Evolutionary conservation across 441 rosid genomes (phyloP), one percentile per base, ranked within the genome.

Genomic region (Geranium incanum): DNA sequence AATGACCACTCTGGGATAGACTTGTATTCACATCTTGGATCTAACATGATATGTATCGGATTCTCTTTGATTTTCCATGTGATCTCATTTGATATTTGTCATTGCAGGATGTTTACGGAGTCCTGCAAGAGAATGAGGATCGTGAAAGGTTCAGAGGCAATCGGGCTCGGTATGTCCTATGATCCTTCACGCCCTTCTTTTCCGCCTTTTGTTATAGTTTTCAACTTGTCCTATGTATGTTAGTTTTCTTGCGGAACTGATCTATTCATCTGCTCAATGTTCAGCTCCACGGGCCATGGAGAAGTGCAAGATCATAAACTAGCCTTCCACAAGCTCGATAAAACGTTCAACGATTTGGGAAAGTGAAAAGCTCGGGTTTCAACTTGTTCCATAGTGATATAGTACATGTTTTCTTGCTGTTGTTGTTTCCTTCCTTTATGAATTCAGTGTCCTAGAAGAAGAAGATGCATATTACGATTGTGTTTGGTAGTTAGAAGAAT

Each of bases 101-200:
- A 5, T 68, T 65, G 37, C 81, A 85, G 87, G 70, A 83, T 83
- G 87, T 86, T 86, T 71, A 80, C 82, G 0, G 86, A 80, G 52
- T 67, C 84, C 0, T 86, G 88, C 76, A 82, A 77, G 75, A 86
- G 86, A 74, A 64, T 86, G 39, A 80, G 87, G 74, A 83, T 86
- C 77, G 83, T 86, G 89, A 86, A 86, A 78, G 84, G 90, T 48
- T 84, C 90, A 4, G 88, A 84, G 76, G 88, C 90, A 33, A 86
- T 84, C 36, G 88, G 90, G 23, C 83, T 86, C 16, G 89, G 89
- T 86, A 81, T 15, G 75, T 68, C 50, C 72, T 28, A 0, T 19
- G 8, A 21, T 2, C 33, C 33, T 28, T 28, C 33, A 28, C 33
- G 3, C 33, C 33, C 3, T 28, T 28, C 33, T 28, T 28, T 28